These are phyloP conservation scores for Penicillium verhagenii DNA, from an alignment of 495 filamentous ascomycete genomes.

Conservation along the genomic window DNA sequence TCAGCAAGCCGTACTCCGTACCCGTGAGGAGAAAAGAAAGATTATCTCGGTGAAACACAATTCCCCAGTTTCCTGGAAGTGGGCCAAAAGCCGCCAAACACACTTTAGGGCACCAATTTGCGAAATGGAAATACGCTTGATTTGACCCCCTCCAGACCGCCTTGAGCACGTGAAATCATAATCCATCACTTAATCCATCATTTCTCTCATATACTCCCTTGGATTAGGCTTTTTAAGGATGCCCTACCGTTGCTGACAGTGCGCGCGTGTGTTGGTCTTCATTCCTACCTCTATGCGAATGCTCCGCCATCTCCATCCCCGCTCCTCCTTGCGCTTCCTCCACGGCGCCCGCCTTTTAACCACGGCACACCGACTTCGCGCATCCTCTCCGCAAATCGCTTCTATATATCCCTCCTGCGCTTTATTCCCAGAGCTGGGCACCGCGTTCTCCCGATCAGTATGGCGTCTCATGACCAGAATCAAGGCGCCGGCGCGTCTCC, in stretches of 20 bases:
- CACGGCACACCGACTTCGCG: slow-evolving; percentile 5
- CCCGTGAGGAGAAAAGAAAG: background rate
- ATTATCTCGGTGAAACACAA: background rate
- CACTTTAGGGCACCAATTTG: slow-evolving; percentile 1
- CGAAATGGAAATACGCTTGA: background rate
- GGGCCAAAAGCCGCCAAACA: background rate
- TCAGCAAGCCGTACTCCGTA: too few species aligned
- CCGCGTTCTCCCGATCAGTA: slow-evolving; percentile 11
- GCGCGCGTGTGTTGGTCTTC: slow-evolving; percentile 3
- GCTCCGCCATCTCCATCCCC: slow-evolving; percentile 7
- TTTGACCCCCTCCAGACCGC: slow-evolving; percentile 19
- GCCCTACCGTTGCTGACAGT: slow-evolving; percentile 6
- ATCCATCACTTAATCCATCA: slow-evolving; percentile 13
- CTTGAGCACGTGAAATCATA: slow-evolving; percentile 31
- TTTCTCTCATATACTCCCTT: too few species aligned
- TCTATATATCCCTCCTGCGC: background rate
- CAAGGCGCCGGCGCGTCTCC: slow-evolving; percentile 31
- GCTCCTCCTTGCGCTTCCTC: background rate
- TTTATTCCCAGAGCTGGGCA: background rate
- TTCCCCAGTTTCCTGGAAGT: background rate
- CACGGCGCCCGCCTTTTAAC: slow-evolving; percentile 1
- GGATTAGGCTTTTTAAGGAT: background rate
- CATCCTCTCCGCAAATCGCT: background rate
- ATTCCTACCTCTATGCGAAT: slow-evolving; percentile 14
- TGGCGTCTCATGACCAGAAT: slow-evolving; percentile 40